Evolutionary conservation across 495 filamentous ascomycete species (phyloP).

Genomic region (Cetradonia linearis): DNA sequence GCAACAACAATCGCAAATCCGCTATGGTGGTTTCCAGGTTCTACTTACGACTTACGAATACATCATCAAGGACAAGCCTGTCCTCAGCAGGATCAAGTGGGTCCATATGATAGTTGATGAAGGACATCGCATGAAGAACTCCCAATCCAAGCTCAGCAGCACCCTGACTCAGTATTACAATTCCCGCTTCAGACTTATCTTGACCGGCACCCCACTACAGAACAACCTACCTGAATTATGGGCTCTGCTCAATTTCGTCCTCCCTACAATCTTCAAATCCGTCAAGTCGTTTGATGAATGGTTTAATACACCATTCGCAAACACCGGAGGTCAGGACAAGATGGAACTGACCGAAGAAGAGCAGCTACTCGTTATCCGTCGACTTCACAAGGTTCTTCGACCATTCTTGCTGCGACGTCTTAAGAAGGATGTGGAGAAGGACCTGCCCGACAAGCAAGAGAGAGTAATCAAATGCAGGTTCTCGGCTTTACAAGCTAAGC

Average conservation of each 20-base stretch:
- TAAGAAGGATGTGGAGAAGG: conserved; percentile 99
- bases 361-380: conserved; percentile 93
- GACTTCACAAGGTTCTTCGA: conserved; percentile 92
- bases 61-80: conserved; percentile 94
- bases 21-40: conserved; percentile 91
- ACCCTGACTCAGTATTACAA: conserved; percentile 91
- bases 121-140: conserved; percentile 99
- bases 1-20: conserved; percentile 83
- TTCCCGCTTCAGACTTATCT: conserved; percentile 88
- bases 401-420: conserved; percentile 96
- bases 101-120: conserved; percentile 99
- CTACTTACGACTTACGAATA: conserved; percentile 96
- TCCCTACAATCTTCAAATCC: conserved; percentile 98
- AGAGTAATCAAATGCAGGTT: conserved; percentile 98
- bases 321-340: conserved; percentile 93
- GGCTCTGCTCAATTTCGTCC: conserved; percentile 95
- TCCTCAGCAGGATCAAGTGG: conserved; percentile 96
- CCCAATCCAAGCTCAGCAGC: conserved; percentile 90
- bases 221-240: conserved; percentile 95
- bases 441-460: conserved; percentile 95
- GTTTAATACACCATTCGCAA: conserved; percentile 99
- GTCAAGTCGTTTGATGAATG: conserved; percentile 99
- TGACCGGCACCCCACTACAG: conserved; percentile 93
- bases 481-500: conserved; percentile 80
- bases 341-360: conserved; percentile 99